Conservation (phyloP, 2,329 filamentous ascomycete species). For the Botrytis medusae region DNA sequence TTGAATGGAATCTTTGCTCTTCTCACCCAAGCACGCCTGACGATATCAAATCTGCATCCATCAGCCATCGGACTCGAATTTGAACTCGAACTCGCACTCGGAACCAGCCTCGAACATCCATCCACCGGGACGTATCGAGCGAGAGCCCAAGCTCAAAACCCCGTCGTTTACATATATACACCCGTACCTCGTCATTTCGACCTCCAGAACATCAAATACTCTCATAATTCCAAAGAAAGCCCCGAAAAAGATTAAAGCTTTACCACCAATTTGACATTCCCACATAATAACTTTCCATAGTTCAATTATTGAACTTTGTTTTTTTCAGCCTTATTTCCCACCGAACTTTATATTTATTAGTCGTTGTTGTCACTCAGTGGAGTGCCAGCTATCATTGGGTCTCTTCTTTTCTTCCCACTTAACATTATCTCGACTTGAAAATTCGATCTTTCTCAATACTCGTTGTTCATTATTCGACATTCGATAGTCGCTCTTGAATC, state of each 20-base stretch:
- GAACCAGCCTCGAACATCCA: background rate
- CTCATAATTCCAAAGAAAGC: background rate
- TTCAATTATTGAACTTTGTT: background rate
- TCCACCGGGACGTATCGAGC: background rate
- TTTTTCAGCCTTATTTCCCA: background rate
- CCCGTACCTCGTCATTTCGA: background rate
- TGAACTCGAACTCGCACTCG: background rate
- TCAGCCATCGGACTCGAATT: background rate
- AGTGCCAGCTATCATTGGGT: background rate
- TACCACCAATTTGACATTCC: background rate
- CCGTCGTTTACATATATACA: constrained; percentile 6
- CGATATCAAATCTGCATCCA: background rate
- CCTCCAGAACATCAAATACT: background rate
- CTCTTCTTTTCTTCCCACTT: background rate
- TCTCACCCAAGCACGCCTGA: background rate
- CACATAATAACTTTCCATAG: background rate
- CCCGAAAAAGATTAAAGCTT: background rate
- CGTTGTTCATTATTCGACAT: background rate
- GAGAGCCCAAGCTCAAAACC: background rate
- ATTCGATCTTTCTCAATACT: background rate
- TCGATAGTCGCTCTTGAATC: background rate
- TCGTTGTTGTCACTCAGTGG: background rate
- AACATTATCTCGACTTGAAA: background rate
- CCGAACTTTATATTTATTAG: constrained; percentile 1
- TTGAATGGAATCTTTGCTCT: background rate